Conservation (phyloP, 2,329 filamentous ascomycete genomes). For the Apiospora kogelbergensis region DNA sequence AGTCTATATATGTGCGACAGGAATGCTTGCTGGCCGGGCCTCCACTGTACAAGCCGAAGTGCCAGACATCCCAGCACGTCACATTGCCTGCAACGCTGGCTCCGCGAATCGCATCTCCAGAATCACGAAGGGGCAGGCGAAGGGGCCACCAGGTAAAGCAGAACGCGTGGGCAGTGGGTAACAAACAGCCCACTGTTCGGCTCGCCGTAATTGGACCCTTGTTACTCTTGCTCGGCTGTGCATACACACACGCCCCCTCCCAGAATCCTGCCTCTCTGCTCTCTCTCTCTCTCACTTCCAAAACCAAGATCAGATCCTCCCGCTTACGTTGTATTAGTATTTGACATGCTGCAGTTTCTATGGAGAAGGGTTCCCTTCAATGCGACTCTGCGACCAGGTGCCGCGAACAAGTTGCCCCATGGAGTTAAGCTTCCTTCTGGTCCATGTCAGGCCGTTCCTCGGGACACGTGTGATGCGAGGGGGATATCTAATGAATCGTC, state of each 20-base stretch:
- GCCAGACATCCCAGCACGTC: neutral
- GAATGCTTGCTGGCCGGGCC: neutral
- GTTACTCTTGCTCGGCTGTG: neutral
- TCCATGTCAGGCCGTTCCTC: neutral
- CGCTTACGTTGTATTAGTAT: neutral
- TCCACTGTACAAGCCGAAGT: neutral
- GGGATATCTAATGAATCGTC: neutral
- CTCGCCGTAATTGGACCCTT: neutral
- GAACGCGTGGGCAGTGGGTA: neutral
- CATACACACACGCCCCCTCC: neutral
- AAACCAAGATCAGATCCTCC: constrained; percentile 2
- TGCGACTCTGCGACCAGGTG: neutral
- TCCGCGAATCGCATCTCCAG: neutral
- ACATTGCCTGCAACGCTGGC: neutral
- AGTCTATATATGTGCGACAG: neutral
- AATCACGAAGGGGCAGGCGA: neutral
- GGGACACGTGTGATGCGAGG: neutral
- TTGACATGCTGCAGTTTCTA: neutral
- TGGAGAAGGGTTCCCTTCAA: neutral
- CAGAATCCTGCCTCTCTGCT: too few relatives aligned
- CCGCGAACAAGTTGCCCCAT: neutral
- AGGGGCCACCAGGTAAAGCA: neutral
- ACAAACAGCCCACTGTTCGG: neutral
- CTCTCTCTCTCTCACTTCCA: neutral
- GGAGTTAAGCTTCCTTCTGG: neutral